phyloP scores from a whole-genome alignment of 352 stramenopile genomes.

The Detonula confervacea region DNA sequence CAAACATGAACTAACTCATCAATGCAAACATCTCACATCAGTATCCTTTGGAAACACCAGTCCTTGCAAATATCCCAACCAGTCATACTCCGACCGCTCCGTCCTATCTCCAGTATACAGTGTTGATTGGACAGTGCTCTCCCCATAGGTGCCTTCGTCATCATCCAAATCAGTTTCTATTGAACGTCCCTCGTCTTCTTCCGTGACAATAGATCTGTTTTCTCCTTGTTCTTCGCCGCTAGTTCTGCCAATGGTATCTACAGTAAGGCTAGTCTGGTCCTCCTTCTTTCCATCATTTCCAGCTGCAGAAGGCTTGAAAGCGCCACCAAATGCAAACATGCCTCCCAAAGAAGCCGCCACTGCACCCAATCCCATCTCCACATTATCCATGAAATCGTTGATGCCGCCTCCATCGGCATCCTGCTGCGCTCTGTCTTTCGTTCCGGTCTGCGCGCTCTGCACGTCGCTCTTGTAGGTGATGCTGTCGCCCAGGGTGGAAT shows the following conservation, averaged over 20 bases:
- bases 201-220: background rate
- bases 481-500: constrained; percentile 34
- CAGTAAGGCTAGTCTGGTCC: background rate
- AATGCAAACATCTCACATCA: constrained; percentile 25
- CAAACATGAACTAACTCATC: background rate
- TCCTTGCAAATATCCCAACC: constrained; percentile 40
- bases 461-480: constrained; percentile 35
- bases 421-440: background rate
- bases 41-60: constrained; percentile 36
- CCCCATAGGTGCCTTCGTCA: constrained; percentile 34
- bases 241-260: background rate
- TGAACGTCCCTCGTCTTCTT: constrained; percentile 30
- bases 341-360: constrained; percentile 32
- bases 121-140: constrained; percentile 34
- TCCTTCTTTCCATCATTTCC: background rate
- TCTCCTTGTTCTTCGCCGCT: background rate
- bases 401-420: constrained; percentile 3
- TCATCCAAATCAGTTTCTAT: constrained; percentile 31
- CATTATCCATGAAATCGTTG: constrained; percentile 25
- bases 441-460: background rate
- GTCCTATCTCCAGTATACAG: constrained; percentile 13
- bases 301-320: too few relatives aligned
- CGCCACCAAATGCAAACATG: constrained; percentile 14
- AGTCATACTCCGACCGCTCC: constrained; percentile 28
- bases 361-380: constrained; percentile 12